Evolutionary conservation across 1,139 yeast genomes (phyloP).

Genomic region (Maudiozyma humilis): DNA sequence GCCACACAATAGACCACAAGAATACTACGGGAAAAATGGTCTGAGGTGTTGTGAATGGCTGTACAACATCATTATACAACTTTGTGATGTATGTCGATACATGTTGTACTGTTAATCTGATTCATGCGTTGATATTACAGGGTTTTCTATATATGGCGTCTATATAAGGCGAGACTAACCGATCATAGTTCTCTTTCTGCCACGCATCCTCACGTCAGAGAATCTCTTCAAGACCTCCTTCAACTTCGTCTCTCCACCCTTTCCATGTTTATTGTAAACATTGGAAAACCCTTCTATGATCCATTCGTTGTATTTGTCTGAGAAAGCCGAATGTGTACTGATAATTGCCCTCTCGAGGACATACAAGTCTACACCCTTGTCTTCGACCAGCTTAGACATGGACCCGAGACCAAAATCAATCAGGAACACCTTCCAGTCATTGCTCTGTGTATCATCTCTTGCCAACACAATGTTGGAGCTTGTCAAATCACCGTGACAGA

Average conservation of each 20-base stretch:
- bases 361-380: constrained; percentile 91
- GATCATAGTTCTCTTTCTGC: constrained; percentile 90
- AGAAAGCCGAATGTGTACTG: constrained; percentile 78
- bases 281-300: constrained; percentile 61
- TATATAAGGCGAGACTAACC: constrained; percentile 47
- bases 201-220: constrained; percentile 81
- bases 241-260: constrained; percentile 37
- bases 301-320: constrained; percentile 61
- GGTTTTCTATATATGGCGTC: no score
- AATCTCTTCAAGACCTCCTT: constrained; percentile 56
- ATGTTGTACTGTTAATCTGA: no score
- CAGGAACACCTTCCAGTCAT: constrained; percentile 43
- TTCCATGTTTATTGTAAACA: constrained; percentile 33
- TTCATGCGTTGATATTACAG: no score
- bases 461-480: constrained; percentile 73
- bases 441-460: constrained; percentile 8
- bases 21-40: neutral
- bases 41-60: neutral
- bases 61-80: no score
- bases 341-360: constrained; percentile 86
- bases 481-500: constrained; percentile 92
- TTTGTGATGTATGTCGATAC: no score
- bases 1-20: neutral
- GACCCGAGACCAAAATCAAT: constrained; percentile 87
- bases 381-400: constrained; percentile 73